Base-by-base conservation (phyloP, 306 rosid species). In the Citrullus mucosospermus region DNA sequence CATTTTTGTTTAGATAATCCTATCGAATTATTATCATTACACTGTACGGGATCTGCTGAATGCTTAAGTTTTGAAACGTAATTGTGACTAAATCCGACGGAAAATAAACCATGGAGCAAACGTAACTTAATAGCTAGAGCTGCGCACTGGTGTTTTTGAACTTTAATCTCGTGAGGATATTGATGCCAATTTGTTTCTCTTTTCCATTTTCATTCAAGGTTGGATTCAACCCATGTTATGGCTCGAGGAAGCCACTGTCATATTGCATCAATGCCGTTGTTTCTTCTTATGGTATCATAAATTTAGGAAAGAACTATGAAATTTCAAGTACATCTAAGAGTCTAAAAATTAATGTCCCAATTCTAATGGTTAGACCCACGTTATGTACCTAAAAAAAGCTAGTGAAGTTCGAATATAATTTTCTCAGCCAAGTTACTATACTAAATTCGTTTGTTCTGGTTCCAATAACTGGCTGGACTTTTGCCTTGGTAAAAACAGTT, bases 401-500 rank as follows among this genome's bases (percentile, higher is more conserved):
- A 46, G 34, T 70, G 39, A 46, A 70, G 10, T 70, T 70, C 56
- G 13, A 70, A 13, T 44, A 12, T 44, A 5, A n/a, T 22, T 20
- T 69, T 20, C 75, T 69, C 13, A 48, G 18, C 38, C 48, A 69
- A 69, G 56, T 69, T 44, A 44, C 25, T n/a, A 22, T 38, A 22
- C 50, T 32, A 30, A 43, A 38, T 79, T 75, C 32, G 43, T 20
- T 82, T 16, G 20, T 14, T 53, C 57, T 22, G 57, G 28, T 46
- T 70, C 12, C 53, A 54, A 18, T 57, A 54, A 34, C 66, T 18
- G 48, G 20, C 30, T 57, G 51, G 79, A 76, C 39, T n/a, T 38
- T n/a, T 57, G 28, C 59, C 55, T 63, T 79, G 13, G 30, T 67
- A 50, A 48, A 18, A 82, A 81, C 82, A 87, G 90, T 10, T 73